Conservation (phyloP, 2,329 filamentous ascomycete genomes). For the Saccharata proteae region DNA sequence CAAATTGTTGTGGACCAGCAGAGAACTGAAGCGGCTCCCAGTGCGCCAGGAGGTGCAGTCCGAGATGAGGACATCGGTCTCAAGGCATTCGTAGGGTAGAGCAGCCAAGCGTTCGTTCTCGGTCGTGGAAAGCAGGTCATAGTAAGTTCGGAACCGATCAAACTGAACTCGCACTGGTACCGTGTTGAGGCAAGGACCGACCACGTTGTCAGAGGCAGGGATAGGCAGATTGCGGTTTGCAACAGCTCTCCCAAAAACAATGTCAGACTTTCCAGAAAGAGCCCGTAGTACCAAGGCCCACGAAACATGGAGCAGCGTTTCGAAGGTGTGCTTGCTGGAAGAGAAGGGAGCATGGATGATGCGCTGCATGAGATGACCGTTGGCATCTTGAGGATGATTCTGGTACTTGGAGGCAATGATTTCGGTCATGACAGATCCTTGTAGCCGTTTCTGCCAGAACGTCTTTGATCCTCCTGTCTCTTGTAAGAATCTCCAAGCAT, state of each 20-base stretch:
- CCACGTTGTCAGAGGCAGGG: conserved; percentile 24
- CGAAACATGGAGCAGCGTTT: conserved; percentile 33
- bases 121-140: no score
- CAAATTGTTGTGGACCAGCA: no score
- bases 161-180: conserved; percentile 1
- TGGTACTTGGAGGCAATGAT: not conserved
- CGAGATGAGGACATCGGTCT: no score
- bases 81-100: no score
- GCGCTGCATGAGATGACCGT: not conserved
- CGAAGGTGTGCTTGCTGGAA: not conserved
- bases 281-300: conserved; percentile 31
- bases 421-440: conserved; percentile 3
- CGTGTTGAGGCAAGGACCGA: conserved; percentile 19
- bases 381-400: no score
- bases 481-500: not conserved
- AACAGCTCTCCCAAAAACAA: conserved; percentile 32
- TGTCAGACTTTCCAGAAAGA: conserved; percentile 23
- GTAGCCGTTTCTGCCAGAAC: conserved; percentile 1
- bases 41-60: no score
- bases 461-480: not conserved
- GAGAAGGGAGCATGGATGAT: not conserved
- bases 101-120: no score
- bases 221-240: conserved; percentile 28
- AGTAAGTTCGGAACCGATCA: no score
- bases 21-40: no score